phyloP scores from a whole-genome alignment of 2,329 filamentous ascomycete genomes.

The Fusarium fujikuroi region DNA sequence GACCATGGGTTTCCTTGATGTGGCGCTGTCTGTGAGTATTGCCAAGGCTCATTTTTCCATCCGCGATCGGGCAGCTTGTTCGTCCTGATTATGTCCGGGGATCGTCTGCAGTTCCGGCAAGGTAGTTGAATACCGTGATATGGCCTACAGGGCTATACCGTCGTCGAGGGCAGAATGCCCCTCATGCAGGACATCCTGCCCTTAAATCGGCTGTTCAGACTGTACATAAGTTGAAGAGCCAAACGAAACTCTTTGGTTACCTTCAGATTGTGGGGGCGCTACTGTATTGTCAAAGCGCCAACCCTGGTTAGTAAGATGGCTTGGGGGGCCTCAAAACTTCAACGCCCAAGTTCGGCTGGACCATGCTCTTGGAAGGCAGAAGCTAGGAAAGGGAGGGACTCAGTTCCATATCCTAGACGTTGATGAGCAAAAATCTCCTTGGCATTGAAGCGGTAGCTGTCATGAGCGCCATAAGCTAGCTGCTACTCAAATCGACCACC shows the following conservation, averaged over 20 bases:
- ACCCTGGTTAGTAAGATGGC: not conserved
- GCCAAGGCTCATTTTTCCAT: not conserved
- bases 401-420: not conserved
- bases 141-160: not conserved
- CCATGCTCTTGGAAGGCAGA: not conserved
- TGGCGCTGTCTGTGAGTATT: not conserved
- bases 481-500: not conserved
- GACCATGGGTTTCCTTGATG: not conserved
- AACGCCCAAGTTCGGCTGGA: not conserved
- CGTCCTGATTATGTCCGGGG: not conserved
- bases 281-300: not conserved
- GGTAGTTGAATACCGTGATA: not conserved
- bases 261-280: not conserved
- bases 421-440: not conserved
- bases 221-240: not conserved
- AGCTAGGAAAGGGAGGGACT: not conserved
- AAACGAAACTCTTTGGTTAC: not conserved
- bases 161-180: not conserved
- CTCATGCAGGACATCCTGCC: not conserved
- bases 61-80: not conserved
- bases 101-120: not conserved
- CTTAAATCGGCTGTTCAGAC: not conserved
- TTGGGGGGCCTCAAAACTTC: conserved; percentile 1
- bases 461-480: not conserved
- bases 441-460: not conserved